Conservation (phyloP, 2,329 filamentous ascomycete genomes). For the Sclerotinia sclerotiorum region DNA sequence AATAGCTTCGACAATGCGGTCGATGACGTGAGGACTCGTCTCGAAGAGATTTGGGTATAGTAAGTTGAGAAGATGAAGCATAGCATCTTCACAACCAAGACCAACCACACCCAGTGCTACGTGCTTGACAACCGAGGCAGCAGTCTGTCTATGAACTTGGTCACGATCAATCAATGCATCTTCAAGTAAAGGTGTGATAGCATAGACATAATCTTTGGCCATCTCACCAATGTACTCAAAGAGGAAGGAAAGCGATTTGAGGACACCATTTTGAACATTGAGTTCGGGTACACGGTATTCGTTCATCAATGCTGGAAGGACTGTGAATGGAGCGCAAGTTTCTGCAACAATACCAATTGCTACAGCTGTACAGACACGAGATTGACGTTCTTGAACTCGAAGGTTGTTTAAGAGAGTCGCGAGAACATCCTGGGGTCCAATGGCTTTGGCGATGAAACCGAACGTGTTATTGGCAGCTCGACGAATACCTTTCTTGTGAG, state of each 20-base stretch:
- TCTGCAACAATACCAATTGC: constrained; percentile 98
- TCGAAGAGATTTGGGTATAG: constrained; percentile 97
- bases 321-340: constrained; percentile 96
- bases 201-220: constrained; percentile 99
- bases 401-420: constrained; percentile 96
- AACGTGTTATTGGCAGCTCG: constrained; percentile 99
- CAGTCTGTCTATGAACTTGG: constrained; percentile 96
- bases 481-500: constrained; percentile 98
- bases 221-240: constrained; percentile 99
- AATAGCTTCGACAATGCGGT: constrained; percentile 95
- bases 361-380: constrained; percentile 95
- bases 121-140: constrained; percentile 95
- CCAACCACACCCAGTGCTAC: constrained; percentile 97
- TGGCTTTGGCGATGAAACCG: constrained; percentile 98
- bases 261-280: constrained; percentile 97
- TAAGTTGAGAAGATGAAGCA: constrained; percentile 95
- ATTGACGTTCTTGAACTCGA: constrained; percentile 95
- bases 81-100: constrained; percentile 94
- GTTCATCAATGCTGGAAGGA: constrained; percentile 98
- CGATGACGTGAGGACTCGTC: constrained; percentile 96
- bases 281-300: constrained; percentile 98
- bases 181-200: constrained; percentile 91
- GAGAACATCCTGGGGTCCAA: constrained; percentile 94
- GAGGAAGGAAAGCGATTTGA: constrained; percentile 94
- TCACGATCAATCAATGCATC: constrained; percentile 97